Conservation (phyloP, 2,329 filamentous ascomycete species). For the Alternaria triticina region DNA sequence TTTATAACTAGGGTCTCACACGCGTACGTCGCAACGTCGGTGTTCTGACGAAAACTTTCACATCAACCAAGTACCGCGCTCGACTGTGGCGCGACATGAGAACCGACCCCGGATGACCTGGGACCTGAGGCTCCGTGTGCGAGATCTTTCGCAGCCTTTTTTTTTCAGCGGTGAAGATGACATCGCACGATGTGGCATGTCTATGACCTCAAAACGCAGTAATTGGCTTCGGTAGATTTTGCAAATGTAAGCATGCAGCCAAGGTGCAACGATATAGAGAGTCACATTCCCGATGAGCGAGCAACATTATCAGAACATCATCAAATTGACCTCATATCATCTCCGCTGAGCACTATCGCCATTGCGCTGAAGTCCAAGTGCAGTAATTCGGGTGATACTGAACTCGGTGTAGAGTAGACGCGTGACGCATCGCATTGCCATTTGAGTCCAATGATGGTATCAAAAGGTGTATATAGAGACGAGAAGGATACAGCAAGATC, state of each 20-base stretch:
- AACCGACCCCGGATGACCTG: not conserved
- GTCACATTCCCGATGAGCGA: too few species aligned
- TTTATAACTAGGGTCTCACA: too few species aligned
- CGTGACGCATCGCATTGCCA: not conserved
- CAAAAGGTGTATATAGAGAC: not conserved
- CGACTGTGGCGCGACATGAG: not conserved
- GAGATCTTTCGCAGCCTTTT: not conserved
- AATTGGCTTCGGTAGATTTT: not conserved
- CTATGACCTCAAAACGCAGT: not conserved
- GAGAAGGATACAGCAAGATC: too few species aligned
- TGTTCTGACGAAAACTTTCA: not conserved
- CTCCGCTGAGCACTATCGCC: rapidly evolving
- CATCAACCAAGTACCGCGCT: too few species aligned
- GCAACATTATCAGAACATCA: rapidly evolving
- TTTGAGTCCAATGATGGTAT: rapidly evolving
- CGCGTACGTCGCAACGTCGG: too few species aligned
- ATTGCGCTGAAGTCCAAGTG: too few species aligned
- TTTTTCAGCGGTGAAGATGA: not conserved
- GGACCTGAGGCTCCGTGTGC: too few species aligned
- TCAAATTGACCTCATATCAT: too few species aligned
- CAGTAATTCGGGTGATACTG: not conserved
- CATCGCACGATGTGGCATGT: not conserved
- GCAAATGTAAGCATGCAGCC: not conserved
- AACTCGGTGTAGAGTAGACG: too few species aligned
- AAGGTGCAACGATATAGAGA: not conserved